Conservation (phyloP, 2,329 filamentous ascomycete species). For the Pyrenochaeta sp. region DNA sequence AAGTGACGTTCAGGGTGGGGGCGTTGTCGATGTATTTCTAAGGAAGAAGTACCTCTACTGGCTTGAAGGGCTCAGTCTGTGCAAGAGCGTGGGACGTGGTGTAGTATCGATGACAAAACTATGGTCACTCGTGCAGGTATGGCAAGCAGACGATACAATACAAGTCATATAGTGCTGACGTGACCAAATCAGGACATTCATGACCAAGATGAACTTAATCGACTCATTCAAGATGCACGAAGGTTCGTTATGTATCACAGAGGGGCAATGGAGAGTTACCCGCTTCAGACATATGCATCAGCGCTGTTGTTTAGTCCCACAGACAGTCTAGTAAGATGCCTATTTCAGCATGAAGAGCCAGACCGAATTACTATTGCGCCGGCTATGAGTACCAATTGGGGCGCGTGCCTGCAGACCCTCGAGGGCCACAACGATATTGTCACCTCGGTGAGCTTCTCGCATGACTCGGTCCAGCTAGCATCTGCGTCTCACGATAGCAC, state of each 20-base stretch:
- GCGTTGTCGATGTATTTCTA: conserved; percentile 11
- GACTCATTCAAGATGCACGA: background rate
- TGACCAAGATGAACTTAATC: background rate
- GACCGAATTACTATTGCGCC: conserved; percentile 18
- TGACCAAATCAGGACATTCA: no score
- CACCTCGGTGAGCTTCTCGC: conserved; percentile 29
- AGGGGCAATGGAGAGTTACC: conserved; percentile 21
- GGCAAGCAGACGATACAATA: background rate
- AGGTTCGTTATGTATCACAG: background rate
- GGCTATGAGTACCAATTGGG: conserved; percentile 10
- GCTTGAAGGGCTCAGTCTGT: no score
- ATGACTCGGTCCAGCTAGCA: conserved; percentile 21
- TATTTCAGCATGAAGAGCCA: conserved; percentile 26
- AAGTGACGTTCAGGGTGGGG: no score
- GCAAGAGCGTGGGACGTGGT: conserved; percentile 7
- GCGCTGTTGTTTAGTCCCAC: conserved; percentile 31
- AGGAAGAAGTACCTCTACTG: no score
- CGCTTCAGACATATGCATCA: conserved; percentile 36
- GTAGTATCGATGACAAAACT: conserved; percentile 13
- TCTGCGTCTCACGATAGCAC: conserved; percentile 23
- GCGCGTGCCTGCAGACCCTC: conserved; percentile 12
- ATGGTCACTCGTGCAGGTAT: conserved; percentile 4
- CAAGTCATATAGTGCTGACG: no score
- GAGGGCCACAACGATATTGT: conserved; percentile 21
- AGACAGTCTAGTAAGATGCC: conserved; percentile 19